These are phyloP conservation scores for Suillus weaverae DNA, from an alignment of 768 basidiomycete species.

Conservation along the genomic window DNA sequence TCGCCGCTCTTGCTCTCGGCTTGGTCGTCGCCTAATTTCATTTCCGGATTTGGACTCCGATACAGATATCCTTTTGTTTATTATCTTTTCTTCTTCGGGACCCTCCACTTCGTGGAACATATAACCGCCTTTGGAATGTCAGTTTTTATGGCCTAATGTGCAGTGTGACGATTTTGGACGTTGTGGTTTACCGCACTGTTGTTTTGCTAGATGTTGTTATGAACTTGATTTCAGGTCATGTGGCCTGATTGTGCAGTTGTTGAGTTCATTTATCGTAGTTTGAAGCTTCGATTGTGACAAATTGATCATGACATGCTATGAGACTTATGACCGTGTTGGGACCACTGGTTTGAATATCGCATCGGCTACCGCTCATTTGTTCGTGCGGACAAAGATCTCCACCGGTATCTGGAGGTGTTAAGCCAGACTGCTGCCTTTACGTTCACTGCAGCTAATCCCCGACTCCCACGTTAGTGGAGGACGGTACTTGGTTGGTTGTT, in stretches of 20 bases:
- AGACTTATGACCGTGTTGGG: background rate
- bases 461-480: background rate
- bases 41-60: background rate
- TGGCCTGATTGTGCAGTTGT: background rate
- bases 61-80: slow-evolving; percentile 6
- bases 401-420: background rate
- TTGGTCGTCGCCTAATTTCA: slow-evolving; percentile 25
- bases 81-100: background rate
- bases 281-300: background rate
- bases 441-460: background rate
- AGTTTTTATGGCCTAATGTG: background rate
- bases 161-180: slow-evolving; percentile 3
- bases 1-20: slow-evolving; percentile 26
- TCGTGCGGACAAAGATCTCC: background rate
- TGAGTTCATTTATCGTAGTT: background rate
- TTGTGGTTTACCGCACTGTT: background rate
- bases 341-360: background rate
- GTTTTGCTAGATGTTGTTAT: slow-evolving; percentile 1
- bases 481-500: background rate
- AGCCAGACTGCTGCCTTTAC: background rate
- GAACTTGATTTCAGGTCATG: background rate
- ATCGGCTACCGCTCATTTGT: background rate
- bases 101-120: background rate
- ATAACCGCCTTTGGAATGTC: background rate
- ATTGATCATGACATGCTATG: background rate